Evolutionary conservation across 306 rosid genomes (phyloP), one percentile per base, ranked within the genome.

Genomic region (Cucumis hystrix): DNA sequence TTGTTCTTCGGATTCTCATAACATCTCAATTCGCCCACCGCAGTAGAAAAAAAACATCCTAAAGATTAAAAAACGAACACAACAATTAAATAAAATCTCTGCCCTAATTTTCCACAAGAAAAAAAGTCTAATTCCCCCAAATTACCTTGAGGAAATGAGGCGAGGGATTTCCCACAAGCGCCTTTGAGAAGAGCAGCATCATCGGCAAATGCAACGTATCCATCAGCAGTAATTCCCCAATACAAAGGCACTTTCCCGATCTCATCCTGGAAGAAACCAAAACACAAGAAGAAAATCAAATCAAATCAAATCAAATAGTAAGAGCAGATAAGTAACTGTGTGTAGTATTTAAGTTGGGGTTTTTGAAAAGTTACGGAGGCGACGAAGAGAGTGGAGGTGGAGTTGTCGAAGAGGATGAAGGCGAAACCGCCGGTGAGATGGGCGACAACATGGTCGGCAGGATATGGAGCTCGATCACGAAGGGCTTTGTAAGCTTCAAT

Each of bases 131-230:
- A 51, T 5, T 28, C 30, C 17, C 17, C 12, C 7, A 8, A 72
- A 47, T 43, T 71, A 72, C 77, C 98, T 86, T 87, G 93, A 82
- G 98, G 97, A 75, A 95, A 95, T 54, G 98, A 95, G 49, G 98
- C 98, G 70, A 95, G 97, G 25, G 98, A 95, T 95, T 95, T 95
- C 83, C 98, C 97, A 89, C 98, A 95, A 80, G 98, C 95, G 78
- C 88, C 87, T 83, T 85, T 90, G 7, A 95, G 98, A 86, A 95
- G 72, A 11, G 85, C 96, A 1, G 96, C 91, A 79, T 95, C 90
- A 72, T 95, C 91, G 68, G 96, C 93, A 76, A 92, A 95, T 35
- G 96, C 98, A 11, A 92, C 97, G 10, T 81, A 87, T 25, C 98
- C 97, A 86, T 95, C 98, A 51, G 97, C 98, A 7, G 97, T 95